Evolutionary conservation across 768 basidiomycete genomes (phyloP), one percentile per base, ranked within the genome.

Genomic region (Psilocybe cyanescens): DNA sequence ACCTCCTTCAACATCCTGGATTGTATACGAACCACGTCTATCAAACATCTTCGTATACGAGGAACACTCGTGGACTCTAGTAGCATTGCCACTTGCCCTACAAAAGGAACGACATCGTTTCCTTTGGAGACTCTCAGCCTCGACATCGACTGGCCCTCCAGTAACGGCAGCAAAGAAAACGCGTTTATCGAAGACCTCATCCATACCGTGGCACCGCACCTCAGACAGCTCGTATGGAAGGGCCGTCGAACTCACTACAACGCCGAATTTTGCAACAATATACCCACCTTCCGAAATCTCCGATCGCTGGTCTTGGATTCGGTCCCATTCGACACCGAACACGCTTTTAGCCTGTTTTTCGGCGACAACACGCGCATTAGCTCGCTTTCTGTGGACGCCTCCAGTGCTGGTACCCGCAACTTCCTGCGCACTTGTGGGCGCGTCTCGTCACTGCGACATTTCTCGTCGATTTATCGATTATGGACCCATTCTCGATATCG

Each of bases 21-120:
- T 5, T 59, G 61, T 29, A 60, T 73, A 6, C 51, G 65, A 4
- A 17, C 63, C 0, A 70, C 70, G 2, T 52, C 68, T 4, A 55
- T 70, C 17, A 65, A 61, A 49, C 70, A 74, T 56, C 56, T 76
- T 1, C 61, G 67, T n/a, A 51, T 75, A n/a, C 58, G 63, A 14
- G 65, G 68, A 28, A 55, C 49, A 4, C 45, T 67, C 2, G 16
- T 65, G 6, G 56, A 57, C 3, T 14, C 17, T 7, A 57, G 30
- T 9, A 57, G 8, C 30, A 59, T 12, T 31, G 31, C 7, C 16
- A 8, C 29, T 14, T 17, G 33, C 2, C 4, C 19, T 14, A 7
- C 49, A 50, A 14, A 12, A 7, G 29, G 16, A 14, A 7, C 30
- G 30, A 31, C 33, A n/a, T 14, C 50, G 24, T 48, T 28, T 31